A percentile compares a stretch with the other conserved stretches of the same genome.
phyloP scores from a whole-genome alignment of 2,329 filamentous ascomycete species.

The Fusarium stilboides region DNA sequence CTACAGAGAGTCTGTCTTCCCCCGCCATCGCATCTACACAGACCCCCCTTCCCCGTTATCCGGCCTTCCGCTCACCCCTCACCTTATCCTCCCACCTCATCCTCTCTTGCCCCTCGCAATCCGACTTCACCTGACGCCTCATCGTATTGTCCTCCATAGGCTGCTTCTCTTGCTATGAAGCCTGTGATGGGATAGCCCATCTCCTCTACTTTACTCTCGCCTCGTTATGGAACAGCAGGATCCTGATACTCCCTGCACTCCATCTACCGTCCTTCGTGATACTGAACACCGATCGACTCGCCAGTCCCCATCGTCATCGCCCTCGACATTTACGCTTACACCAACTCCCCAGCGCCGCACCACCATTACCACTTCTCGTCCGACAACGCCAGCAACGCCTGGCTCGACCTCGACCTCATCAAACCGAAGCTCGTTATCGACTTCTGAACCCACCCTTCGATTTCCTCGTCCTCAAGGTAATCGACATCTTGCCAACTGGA shows the following conservation, averaged over 20 bases:
- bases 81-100: constrained; percentile 37
- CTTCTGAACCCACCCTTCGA: constrained; percentile 66
- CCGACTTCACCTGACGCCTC: constrained; percentile 44
- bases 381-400: constrained; percentile 38
- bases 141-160: constrained; percentile 42
- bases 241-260: constrained; percentile 48
- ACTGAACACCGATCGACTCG: constrained; percentile 51
- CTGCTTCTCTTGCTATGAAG: constrained; percentile 43
- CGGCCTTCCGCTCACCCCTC: constrained; percentile 50
- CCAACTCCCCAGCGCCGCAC: constrained; percentile 39
- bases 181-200: constrained; percentile 49
- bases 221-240: constrained; percentile 69
- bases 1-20: constrained; percentile 15
- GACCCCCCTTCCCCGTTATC: constrained; percentile 47
- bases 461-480: constrained; percentile 72
- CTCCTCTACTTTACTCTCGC: constrained; percentile 52
- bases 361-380: constrained; percentile 31
- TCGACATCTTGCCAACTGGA: constrained; percentile 71
- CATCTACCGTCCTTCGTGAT: constrained; percentile 50
- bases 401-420: constrained; percentile 8
- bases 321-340: constrained; percentile 44
- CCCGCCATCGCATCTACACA: constrained; percentile 40
- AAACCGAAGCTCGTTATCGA: constrained; percentile 50
- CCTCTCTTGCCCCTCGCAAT: constrained; percentile 46
- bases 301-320: constrained; percentile 38